These are phyloP conservation scores for Fusarium brachygibbosum DNA, from an alignment of 2,329 filamentous ascomycete genomes.

Conservation along the genomic window DNA sequence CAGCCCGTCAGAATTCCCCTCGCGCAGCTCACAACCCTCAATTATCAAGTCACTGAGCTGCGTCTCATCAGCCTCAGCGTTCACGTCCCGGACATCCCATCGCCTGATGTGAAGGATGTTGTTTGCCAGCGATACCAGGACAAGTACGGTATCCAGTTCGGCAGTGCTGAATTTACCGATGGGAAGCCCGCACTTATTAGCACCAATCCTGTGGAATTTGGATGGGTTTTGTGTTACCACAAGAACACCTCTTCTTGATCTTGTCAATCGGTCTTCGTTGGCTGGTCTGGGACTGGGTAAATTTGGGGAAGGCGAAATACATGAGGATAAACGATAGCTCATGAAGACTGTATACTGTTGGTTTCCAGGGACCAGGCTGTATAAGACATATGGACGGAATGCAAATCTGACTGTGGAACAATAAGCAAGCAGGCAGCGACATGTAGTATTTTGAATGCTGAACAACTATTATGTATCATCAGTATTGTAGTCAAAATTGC, in stretches of 20 bases:
- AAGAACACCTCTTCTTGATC: constrained; percentile 17
- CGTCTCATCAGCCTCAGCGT: constrained; percentile 21
- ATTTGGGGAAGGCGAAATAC: neutral
- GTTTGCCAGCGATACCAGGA: constrained; percentile 34
- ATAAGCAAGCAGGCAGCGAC: neutral
- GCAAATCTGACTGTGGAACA: neutral
- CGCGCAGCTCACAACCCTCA: constrained; percentile 30
- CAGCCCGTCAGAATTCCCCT: constrained; percentile 32
- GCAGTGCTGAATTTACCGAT: constrained; percentile 26
- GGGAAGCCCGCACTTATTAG: constrained; percentile 27
- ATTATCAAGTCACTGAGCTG: constrained; percentile 29
- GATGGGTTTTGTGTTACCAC: constrained; percentile 33
- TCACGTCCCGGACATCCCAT: constrained; percentile 10
- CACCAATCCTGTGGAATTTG: constrained; percentile 40
- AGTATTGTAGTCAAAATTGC: neutral
- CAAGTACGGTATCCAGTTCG: constrained; percentile 34
- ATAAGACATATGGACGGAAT: too few species aligned
- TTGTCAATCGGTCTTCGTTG: accelerated
- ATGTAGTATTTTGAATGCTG: neutral
- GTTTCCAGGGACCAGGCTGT: neutral
- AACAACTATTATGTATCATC: too few species aligned
- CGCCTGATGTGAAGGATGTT: constrained; percentile 19
- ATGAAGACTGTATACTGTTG: neutral
- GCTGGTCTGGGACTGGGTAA: accelerated
- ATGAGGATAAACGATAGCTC: accelerated